Conservation (phyloP, 306 rosid species). For the Rubus idaeus region DNA sequence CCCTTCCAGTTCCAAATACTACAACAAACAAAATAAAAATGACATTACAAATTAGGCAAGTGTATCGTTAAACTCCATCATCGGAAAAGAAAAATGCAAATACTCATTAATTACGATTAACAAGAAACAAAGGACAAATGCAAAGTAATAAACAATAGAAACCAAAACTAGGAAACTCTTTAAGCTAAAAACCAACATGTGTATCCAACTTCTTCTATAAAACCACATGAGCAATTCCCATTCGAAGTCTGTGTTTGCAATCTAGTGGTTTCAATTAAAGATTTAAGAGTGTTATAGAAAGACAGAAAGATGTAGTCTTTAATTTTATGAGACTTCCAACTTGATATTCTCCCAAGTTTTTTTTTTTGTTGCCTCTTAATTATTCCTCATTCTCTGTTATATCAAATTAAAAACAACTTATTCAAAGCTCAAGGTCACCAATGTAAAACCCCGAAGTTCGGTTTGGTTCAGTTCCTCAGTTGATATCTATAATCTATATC, state of each 20-base stretch:
- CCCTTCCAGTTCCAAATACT: slow-evolving; percentile 91
- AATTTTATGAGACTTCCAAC: neutral
- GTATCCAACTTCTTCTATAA: neutral
- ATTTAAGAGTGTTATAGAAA: neutral
- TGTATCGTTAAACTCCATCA: neutral
- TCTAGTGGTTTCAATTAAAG: no score
- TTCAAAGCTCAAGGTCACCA: no score
- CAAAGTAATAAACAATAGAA: neutral
- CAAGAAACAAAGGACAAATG: neutral
- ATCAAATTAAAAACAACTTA: no score
- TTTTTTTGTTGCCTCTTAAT: neutral
- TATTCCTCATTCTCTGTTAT: neutral
- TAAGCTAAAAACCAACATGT: neutral
- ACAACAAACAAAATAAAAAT: slow-evolving; percentile 9
- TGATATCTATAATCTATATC: no score
- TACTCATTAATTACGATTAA: neutral
- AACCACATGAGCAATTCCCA: no score
- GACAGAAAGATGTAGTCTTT: neutral
- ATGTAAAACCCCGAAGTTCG: no score
- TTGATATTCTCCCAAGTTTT: neutral
- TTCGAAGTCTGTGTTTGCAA: no score
- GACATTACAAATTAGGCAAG: neutral
- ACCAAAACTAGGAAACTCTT: neutral
- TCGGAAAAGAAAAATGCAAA: neutral
- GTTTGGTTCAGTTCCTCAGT: neutral